Conservation (phyloP, 257 asterid species). For the Lantana camara region DNA sequence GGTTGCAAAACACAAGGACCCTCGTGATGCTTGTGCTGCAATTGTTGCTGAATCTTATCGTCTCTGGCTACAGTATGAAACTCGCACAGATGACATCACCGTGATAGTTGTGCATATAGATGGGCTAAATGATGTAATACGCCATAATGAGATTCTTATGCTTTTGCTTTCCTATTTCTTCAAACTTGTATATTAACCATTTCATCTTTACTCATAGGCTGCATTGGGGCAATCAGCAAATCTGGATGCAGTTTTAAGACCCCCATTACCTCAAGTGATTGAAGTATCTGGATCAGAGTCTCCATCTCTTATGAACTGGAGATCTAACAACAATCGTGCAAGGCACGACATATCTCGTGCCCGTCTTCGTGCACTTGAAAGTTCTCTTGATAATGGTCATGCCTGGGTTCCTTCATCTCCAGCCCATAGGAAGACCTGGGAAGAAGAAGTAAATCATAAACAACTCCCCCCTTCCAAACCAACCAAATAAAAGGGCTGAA, state of each 20-base stretch:
- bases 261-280: slow-evolving; percentile 75
- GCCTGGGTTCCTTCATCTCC: slow-evolving; percentile 90
- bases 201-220: slow-evolving; percentile 45
- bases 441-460: slow-evolving; percentile 95
- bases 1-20: slow-evolving; percentile 86
- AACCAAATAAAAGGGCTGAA: too few relatives aligned
- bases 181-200: slow-evolving; percentile 13
- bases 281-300: slow-evolving; percentile 96
- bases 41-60: slow-evolving; percentile 98
- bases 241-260: slow-evolving; percentile 48
- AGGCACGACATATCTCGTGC: slow-evolving; percentile 92
- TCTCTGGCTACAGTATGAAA: slow-evolving; percentile 94
- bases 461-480: too few relatives aligned
- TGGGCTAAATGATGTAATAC: slow-evolving; percentile 73
- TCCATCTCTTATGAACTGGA: slow-evolving; percentile 78
- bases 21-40: slow-evolving; percentile 99
- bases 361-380: slow-evolving; percentile 86
- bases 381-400: slow-evolving; percentile 83
- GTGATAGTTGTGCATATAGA: slow-evolving; percentile 87
- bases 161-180: slow-evolving; percentile 26
- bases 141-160: slow-evolving; percentile 14
- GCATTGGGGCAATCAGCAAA: slow-evolving; percentile 45
- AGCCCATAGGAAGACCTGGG: slow-evolving; percentile 95
- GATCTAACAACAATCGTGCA: slow-evolving; percentile 66
- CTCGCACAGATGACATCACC: slow-evolving; percentile 98